phyloP scores from a whole-genome alignment of 345 rosid genomes.

The Boechera stricta region DNA sequence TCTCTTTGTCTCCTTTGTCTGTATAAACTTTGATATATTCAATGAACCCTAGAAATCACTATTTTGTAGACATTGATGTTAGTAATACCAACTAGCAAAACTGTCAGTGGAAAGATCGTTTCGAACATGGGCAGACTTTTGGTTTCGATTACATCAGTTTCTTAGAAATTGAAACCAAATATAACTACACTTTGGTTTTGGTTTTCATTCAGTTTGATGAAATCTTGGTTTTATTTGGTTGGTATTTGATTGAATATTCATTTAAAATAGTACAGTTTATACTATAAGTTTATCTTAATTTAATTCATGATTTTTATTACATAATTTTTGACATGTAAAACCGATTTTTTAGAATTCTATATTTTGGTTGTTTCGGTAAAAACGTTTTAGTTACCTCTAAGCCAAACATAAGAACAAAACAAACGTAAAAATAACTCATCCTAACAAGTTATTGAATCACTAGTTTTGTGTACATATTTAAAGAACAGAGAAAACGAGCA shows the following conservation, averaged over 20 bases:
- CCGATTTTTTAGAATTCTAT: no score
- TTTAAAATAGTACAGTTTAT: no score
- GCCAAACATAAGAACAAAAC: no score
- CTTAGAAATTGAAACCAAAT: neutral
- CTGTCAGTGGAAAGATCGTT: slow-evolving; percentile 24
- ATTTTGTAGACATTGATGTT: slow-evolving; percentile 20
- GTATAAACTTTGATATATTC: slow-evolving; percentile 13
- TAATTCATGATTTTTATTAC: no score
- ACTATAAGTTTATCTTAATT: no score
- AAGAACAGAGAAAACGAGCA: slow-evolving; percentile 8
- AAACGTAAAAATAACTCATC: neutral
- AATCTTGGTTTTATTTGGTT: neutral
- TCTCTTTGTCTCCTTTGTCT: slow-evolving; percentile 39
- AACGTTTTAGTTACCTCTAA: no score
- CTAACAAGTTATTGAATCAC: slow-evolving; percentile 7
- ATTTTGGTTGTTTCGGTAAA: no score
- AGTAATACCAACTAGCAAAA: slow-evolving; percentile 13
- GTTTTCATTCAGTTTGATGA: neutral
- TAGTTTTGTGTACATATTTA: neutral
- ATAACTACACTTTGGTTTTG: neutral
- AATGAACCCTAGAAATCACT: slow-evolving; percentile 27
- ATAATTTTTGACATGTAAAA: no score
- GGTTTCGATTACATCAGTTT: neutral
- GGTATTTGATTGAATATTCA: neutral
- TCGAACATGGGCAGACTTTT: slow-evolving; percentile 12